phyloP scores from a whole-genome alignment of 2,329 filamentous ascomycete species.

The Stylonectria norvegica region DNA sequence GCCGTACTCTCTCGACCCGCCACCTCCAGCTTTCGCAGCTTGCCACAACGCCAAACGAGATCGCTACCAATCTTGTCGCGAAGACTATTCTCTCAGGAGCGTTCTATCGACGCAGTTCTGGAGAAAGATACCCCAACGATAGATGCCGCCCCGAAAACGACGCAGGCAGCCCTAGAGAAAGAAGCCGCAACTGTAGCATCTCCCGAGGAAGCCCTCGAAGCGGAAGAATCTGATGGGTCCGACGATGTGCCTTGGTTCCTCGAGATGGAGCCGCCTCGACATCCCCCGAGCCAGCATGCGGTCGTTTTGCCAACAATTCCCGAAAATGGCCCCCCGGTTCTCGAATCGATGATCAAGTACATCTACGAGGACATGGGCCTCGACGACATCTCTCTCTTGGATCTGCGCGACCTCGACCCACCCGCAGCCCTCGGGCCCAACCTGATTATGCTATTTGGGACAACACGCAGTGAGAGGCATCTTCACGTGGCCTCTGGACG shows the following conservation, averaged over 20 bases:
- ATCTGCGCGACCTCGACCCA: conserved; percentile 80
- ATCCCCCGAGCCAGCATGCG: conserved; percentile 46
- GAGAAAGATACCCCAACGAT: conserved; percentile 11
- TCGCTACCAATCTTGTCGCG: conserved; percentile 16
- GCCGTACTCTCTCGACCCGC: conserved; percentile 26
- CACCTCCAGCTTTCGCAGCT: conserved; percentile 19
- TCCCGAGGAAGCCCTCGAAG: conserved; percentile 10
- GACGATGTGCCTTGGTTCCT: conserved; percentile 76
- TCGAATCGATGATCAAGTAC: conserved; percentile 71
- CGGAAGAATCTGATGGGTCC: conserved; percentile 31
- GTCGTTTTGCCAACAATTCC: conserved; percentile 56
- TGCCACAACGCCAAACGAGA: conserved; percentile 19
- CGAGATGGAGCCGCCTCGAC: conserved; percentile 61
- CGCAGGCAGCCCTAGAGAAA: no score
- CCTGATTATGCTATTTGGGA: conserved; percentile 88
- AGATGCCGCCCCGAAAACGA: no score
- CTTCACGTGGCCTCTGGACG: conserved; percentile 86
- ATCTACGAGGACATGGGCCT: conserved; percentile 82
- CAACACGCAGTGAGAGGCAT: conserved; percentile 88
- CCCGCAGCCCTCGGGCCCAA: conserved; percentile 84
- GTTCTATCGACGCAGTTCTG: conserved; percentile 6
- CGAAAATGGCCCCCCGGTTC: conserved; percentile 64
- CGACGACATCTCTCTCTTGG: conserved; percentile 75
- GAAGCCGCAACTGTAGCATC: conserved; percentile 14
- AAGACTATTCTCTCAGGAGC: conserved; percentile 23